A percentile compares a stretch with the other conserved stretches of the same genome.
phyloP scores from a whole-genome alignment of 768 basidiomycete genomes.

The Erythrobasidium yunnanense region DNA sequence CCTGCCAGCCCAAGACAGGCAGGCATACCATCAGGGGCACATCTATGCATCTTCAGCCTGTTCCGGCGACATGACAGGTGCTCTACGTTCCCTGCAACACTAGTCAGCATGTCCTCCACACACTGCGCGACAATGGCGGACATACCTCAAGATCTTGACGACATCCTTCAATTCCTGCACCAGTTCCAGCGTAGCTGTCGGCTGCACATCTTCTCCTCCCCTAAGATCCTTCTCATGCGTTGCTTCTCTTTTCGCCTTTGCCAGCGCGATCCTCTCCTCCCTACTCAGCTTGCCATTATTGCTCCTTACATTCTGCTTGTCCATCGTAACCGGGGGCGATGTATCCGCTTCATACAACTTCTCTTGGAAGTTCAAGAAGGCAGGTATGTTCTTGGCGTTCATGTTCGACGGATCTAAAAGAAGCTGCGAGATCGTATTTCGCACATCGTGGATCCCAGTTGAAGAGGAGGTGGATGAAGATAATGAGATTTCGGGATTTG shows the following conservation, averaged over 20 bases:
- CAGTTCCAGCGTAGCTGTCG: not conserved
- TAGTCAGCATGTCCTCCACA: too few relatives aligned
- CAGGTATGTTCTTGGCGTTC: not conserved
- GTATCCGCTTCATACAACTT: conserved; percentile 14
- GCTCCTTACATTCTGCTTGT: not conserved
- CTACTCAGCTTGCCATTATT: not conserved
- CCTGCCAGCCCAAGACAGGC: too few relatives aligned
- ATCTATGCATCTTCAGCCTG: too few relatives aligned
- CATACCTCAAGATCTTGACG: not conserved
- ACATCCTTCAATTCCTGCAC: conserved; percentile 14
- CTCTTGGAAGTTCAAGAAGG: conserved; percentile 7
- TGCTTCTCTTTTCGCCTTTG: not conserved
- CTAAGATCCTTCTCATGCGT: not conserved
- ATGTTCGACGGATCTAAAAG: conserved; percentile 1
- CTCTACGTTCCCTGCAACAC: too few relatives aligned
- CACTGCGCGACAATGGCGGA: not conserved
- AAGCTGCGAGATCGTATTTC: not conserved
- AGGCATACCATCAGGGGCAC: too few relatives aligned
- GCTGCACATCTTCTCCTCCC: not conserved
- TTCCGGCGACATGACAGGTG: too few relatives aligned
- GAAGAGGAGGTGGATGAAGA: too few relatives aligned
- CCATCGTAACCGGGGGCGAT: too few relatives aligned
- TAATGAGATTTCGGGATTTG: too few relatives aligned
- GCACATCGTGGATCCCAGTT: too few relatives aligned
- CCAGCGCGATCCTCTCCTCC: conserved; percentile 5